phyloP scores from a whole-genome alignment of 345 rosid species.

The Corchorus olitorius region DNA sequence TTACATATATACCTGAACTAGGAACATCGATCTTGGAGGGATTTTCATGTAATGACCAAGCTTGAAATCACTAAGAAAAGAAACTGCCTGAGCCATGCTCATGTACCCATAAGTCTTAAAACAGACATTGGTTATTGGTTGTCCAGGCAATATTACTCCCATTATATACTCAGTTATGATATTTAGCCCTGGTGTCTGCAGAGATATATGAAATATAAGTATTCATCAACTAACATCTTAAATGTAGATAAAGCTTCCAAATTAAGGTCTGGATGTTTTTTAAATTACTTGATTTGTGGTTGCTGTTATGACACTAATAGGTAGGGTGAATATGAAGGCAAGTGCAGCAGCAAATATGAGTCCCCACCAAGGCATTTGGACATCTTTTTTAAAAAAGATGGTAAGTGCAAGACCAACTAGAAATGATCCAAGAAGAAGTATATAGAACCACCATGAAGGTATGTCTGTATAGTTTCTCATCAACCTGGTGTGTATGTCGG shows the following conservation, averaged over 20 bases:
- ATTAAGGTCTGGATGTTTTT: background rate
- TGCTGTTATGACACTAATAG: conserved; percentile 48
- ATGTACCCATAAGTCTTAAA: conserved; percentile 46
- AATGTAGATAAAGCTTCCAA: too few relatives aligned
- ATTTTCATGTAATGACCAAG: conserved; percentile 46
- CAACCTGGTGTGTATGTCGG: conserved; percentile 44
- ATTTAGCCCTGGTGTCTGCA: conserved; percentile 42
- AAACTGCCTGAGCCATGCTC: conserved; percentile 42
- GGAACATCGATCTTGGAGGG: conserved; percentile 46
- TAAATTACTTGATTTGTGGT: conserved; percentile 50
- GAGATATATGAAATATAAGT: background rate
- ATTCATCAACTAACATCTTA: background rate
- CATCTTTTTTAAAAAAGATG: conserved; percentile 36
- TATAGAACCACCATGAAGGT: conserved; percentile 51
- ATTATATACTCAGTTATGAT: conserved; percentile 41
- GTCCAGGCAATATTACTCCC: conserved; percentile 35
- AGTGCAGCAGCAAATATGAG: conserved; percentile 45
- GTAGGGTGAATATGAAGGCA: conserved; percentile 49
- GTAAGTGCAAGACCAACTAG: conserved; percentile 33
- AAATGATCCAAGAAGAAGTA: conserved; percentile 33
- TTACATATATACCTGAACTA: conserved; percentile 35
- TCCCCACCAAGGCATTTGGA: conserved; percentile 60
- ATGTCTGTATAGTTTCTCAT: conserved; percentile 44
- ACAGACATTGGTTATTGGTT: conserved; percentile 42
- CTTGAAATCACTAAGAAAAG: conserved; percentile 43